Conservation (phyloP, 2,329 filamentous ascomycete genomes). For the Aspergillus sclerotialis region DNA sequence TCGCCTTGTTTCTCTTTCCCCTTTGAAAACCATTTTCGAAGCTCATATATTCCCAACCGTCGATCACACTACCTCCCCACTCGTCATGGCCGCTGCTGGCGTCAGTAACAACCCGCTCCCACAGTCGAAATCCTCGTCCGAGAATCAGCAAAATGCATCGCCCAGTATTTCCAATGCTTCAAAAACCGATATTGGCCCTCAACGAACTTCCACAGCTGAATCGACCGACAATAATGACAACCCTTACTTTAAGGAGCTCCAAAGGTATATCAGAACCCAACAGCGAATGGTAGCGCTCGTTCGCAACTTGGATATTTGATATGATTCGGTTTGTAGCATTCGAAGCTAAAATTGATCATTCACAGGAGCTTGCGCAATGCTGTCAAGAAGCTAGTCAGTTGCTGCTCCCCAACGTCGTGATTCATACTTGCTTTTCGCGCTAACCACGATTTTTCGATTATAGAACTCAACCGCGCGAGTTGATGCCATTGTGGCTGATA, state of each 20-base stretch:
- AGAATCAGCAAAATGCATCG: conserved; percentile 59
- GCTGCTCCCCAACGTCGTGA: neutral
- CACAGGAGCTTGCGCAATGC: conserved; percentile 80
- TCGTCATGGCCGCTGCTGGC: conserved; percentile 55
- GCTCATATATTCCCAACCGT: neutral
- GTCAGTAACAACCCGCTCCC: conserved; percentile 57
- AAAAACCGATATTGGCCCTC: conserved; percentile 26
- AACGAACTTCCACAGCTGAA: conserved; percentile 46
- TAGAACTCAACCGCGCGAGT: conserved; percentile 54
- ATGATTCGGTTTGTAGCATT: conserved; percentile 6
- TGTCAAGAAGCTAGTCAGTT: conserved; percentile 85
- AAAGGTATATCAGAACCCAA: conserved; percentile 59
- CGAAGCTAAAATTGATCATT: conserved; percentile 11
- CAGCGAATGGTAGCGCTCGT: neutral
- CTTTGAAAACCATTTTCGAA: neutral
- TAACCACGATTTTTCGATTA: conserved; percentile 15
- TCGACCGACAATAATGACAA: conserved; percentile 59
- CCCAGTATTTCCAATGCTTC: conserved; percentile 32
- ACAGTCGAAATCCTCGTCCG: conserved; percentile 57
- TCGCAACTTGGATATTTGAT: neutral
- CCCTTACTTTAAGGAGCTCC: conserved; percentile 76
- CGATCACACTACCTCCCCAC: conserved; percentile 11
- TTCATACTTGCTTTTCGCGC: conserved; percentile 5
- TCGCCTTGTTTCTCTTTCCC: neutral
- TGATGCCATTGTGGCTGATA: conserved; percentile 54